Conservation (phyloP, 2,329 filamentous ascomycete species). For the Penicillium sp. region DNA sequence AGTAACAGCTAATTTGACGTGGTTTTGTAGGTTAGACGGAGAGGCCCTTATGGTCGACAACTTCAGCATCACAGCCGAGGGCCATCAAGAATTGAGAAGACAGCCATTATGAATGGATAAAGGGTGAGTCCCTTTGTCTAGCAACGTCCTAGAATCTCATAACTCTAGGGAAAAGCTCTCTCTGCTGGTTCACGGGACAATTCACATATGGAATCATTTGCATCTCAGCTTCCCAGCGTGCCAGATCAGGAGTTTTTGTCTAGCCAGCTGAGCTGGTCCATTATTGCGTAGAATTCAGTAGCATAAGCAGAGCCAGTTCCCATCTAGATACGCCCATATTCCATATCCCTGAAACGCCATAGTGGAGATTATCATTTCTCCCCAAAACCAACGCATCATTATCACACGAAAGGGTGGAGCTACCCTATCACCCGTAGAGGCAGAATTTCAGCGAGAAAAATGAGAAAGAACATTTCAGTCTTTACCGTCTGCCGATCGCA, state of each 20-base stretch:
- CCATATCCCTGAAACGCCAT: neutral
- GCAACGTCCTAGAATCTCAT: neutral
- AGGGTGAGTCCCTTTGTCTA: neutral
- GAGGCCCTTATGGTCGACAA: too few species aligned
- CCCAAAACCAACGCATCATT: neutral
- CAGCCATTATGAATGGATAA: too few species aligned
- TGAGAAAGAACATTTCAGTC: constrained; percentile 8
- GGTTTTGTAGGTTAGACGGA: too few species aligned
- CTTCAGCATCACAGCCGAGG: too few species aligned
- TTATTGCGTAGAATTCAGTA: neutral
- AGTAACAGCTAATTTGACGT: too few species aligned
- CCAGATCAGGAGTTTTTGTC: neutral
- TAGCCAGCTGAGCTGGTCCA: neutral
- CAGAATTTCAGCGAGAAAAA: neutral
- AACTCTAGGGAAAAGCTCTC: too few species aligned
- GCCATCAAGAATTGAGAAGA: too few species aligned
- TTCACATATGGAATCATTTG: neutral
- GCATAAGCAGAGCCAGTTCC: neutral
- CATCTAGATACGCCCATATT: neutral
- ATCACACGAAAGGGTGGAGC: neutral
- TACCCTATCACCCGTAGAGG: neutral
- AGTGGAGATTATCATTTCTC: neutral
- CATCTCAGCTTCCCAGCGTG: neutral
- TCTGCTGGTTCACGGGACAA: neutral
- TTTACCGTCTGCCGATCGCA: constrained; percentile 25